Conservation (phyloP, 1,284 basidiomycete genomes). For the Waitea zeae region DNA sequence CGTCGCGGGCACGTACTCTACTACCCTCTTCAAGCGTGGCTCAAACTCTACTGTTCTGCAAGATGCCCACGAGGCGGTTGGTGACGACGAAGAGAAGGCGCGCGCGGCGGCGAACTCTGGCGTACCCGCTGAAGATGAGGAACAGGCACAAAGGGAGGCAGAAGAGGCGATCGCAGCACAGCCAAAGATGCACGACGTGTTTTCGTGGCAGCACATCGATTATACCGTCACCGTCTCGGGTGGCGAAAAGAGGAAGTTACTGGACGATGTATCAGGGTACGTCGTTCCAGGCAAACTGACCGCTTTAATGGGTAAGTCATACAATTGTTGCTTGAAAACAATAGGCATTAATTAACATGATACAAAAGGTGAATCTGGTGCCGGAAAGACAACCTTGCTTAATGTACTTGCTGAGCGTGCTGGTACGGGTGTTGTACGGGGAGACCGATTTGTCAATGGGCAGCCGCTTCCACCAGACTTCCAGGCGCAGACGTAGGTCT, state of each 20-base stretch:
- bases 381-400: constrained; percentile 21
- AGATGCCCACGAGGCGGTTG: neutral
- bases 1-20: constrained; percentile 9
- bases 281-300: constrained; percentile 27
- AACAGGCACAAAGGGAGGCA: too few species aligned
- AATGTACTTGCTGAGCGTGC: constrained; percentile 36
- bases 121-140: neutral
- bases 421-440: constrained; percentile 31
- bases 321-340: too few species aligned
- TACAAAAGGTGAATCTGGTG: constrained; percentile 28
- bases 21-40: constrained; percentile 16
- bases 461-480: constrained; percentile 27
- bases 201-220: constrained; percentile 10
- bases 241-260: constrained; percentile 23
- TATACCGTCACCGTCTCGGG: constrained; percentile 23
- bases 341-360: too few species aligned
- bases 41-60: constrained; percentile 1
- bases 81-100: constrained; percentile 4
- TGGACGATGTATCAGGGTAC: constrained; percentile 34
- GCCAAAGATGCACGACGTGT: constrained; percentile 6
- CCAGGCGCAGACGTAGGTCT: constrained; percentile 14
- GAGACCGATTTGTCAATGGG: constrained; percentile 33
- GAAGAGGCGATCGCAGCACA: neutral
- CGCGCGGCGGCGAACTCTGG: neutral
- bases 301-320: constrained; percentile 13